Conservation (phyloP, 2,329 filamentous ascomycete species). For the Fusarium sp. region DNA sequence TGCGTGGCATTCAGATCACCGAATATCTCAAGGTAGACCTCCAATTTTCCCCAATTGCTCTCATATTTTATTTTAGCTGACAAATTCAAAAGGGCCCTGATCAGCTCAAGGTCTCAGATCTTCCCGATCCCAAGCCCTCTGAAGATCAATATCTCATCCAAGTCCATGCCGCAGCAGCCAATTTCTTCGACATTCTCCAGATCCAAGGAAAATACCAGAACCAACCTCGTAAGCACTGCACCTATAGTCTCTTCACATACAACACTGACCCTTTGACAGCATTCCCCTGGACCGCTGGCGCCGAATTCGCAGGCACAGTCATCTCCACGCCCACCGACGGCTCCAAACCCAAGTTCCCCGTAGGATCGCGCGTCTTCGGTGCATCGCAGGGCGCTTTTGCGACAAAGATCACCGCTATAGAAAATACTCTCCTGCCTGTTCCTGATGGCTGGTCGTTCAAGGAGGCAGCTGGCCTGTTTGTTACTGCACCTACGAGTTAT, state of each 20-base stretch:
- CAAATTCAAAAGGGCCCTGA: slow-evolving; percentile 70
- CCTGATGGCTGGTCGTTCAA: slow-evolving; percentile 84
- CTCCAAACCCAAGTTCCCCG: slow-evolving; percentile 70
- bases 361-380: slow-evolving; percentile 88
- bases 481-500: slow-evolving; percentile 92
- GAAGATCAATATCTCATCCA: slow-evolving; percentile 85
- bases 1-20: slow-evolving; percentile 80
- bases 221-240: slow-evolving; percentile 71
- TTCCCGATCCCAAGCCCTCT: slow-evolving; percentile 79
- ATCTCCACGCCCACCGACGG: slow-evolving; percentile 69
- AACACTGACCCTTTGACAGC: slow-evolving; percentile 51
- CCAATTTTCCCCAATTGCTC: not conserved
- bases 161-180: slow-evolving; percentile 87
- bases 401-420: slow-evolving; percentile 75
- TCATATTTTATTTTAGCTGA: not conserved
- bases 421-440: slow-evolving; percentile 76
- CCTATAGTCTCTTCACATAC: not conserved
- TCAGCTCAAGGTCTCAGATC: slow-evolving; percentile 78
- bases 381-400: slow-evolving; percentile 88
- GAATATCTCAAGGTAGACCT: slow-evolving; percentile 77
- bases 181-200: slow-evolving; percentile 98
- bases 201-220: slow-evolving; percentile 96
- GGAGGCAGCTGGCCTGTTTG: slow-evolving; percentile 88
- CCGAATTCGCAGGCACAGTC: slow-evolving; percentile 86
- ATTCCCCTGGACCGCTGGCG: slow-evolving; percentile 87